phyloP scores from a whole-genome alignment of 148 eudicot genomes.

The Limonium bicolor region DNA sequence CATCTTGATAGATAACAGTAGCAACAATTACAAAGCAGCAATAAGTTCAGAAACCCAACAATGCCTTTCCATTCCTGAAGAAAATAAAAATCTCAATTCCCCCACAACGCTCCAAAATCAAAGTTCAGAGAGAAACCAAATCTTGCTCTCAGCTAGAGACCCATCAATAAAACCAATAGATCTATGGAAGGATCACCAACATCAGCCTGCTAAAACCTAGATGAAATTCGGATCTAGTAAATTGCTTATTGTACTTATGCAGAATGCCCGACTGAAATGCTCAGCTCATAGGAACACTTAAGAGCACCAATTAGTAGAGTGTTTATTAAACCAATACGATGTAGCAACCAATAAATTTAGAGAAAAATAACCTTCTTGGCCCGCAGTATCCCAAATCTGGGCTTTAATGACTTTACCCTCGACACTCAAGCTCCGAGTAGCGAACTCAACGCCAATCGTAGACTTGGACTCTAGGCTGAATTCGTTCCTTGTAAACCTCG shows the following conservation, averaged over 20 bases:
- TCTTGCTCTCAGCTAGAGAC: too few species aligned
- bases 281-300: background rate
- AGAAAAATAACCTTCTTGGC: slow-evolving; percentile 1
- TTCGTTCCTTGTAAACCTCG: slow-evolving; percentile 36
- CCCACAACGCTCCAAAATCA: too few species aligned
- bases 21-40: too few species aligned
- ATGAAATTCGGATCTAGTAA: too few species aligned
- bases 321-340: background rate
- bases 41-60: too few species aligned
- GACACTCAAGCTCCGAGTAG: slow-evolving; percentile 26
- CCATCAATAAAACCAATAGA: too few species aligned
- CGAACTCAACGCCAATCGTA: slow-evolving; percentile 50
- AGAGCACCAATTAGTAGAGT: background rate
- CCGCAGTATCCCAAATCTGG: slow-evolving; percentile 18
- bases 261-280: background rate
- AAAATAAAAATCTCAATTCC: too few species aligned
- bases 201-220: background rate
- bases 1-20: too few species aligned
- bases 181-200: background rate
- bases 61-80: too few species aligned
- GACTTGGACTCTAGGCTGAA: slow-evolving; percentile 45
- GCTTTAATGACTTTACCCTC: slow-evolving; percentile 43
- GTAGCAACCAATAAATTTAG: background rate
- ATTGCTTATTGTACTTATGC: too few species aligned
- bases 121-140: too few species aligned